These are phyloP conservation scores for Microbotryum intermedium DNA, from an alignment of 1,284 basidiomycete genomes.

Conservation along the genomic window DNA sequence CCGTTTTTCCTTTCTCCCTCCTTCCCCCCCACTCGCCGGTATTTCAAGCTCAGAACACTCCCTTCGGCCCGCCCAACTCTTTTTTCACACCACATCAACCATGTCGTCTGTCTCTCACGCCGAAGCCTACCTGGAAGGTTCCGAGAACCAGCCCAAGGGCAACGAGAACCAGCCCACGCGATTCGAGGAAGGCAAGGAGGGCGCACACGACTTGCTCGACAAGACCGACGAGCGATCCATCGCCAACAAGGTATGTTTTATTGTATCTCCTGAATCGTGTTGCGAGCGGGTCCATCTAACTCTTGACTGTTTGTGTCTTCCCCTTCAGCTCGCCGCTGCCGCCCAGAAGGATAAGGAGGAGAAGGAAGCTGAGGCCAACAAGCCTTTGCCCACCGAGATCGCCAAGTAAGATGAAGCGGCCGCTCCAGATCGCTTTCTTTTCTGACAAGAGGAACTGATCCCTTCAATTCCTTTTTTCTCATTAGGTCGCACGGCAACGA, in stretches of 20 bases:
- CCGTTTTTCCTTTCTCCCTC: neutral
- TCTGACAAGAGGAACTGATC: neutral
- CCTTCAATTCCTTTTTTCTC: neutral
- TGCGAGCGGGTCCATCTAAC: neutral
- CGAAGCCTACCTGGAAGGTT: slow-evolving; percentile 23
- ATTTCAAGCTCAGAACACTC: no score
- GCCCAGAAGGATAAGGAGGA: slow-evolving; percentile 27
- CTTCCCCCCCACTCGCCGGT: neutral
- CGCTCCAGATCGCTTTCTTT: neutral
- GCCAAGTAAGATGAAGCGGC: slow-evolving; percentile 4
- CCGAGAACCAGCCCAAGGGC: slow-evolving; percentile 21
- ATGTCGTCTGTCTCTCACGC: neutral
- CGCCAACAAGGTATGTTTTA: slow-evolving; percentile 23
- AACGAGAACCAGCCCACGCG: slow-evolving; percentile 1
- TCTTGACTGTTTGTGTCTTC: neutral
- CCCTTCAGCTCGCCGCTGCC: slow-evolving; percentile 27
- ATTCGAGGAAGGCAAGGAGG: slow-evolving; percentile 27
- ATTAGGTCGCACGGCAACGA: slow-evolving; percentile 48
- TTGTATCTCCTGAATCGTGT: neutral
- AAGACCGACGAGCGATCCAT: slow-evolving; percentile 25
- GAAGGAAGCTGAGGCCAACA: slow-evolving; percentile 19
- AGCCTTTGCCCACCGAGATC: slow-evolving; percentile 21
- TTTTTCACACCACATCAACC: neutral
- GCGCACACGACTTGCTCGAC: slow-evolving; percentile 21
- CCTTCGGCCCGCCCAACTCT: no score